These are phyloP conservation scores for Cylindrotheca fusiformis DNA, from an alignment of 108 stramenopile genomes.

Conservation along the genomic window DNA sequence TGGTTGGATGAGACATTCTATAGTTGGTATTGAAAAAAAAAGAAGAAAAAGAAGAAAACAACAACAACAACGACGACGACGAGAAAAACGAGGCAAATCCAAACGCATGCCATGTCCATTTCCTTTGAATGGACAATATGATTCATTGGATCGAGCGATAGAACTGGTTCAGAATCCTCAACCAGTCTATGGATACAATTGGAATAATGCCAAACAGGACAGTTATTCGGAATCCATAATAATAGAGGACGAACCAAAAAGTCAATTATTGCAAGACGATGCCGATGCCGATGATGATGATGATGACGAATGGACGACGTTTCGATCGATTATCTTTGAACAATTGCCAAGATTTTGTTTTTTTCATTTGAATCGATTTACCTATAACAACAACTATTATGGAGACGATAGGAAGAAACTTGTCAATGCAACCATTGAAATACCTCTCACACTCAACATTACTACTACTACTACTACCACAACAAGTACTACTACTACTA, in stretches of 20 bases:
- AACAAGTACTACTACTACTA: no score
- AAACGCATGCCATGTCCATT: conserved; percentile 19
- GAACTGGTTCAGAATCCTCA: not conserved
- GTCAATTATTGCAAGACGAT: not conserved
- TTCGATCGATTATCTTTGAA: conserved; percentile 17
- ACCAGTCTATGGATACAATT: not conserved
- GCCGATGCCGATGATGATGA: not conserved
- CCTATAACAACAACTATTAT: no score
- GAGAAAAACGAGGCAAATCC: conserved; percentile 4
- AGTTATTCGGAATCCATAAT: not conserved
- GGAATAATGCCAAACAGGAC: not conserved
- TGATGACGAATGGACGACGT: conserved; percentile 20
- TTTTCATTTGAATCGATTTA: conserved; percentile 35
- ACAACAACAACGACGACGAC: no score
- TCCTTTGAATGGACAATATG: conserved; percentile 1
- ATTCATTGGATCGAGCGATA: conserved; percentile 3
- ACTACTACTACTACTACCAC: no score
- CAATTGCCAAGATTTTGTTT: conserved; percentile 25
- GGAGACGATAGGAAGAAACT: not conserved
- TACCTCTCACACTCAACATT: no score
- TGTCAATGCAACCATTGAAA: not conserved
- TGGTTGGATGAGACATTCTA: not conserved
- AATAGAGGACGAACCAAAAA: not conserved
- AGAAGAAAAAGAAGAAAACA: no score
- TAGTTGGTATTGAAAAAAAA: conserved; percentile 4